Base-by-base conservation (phyloP, 2,329 filamentous ascomycete genomes). In the Elsinoe australis region DNA sequence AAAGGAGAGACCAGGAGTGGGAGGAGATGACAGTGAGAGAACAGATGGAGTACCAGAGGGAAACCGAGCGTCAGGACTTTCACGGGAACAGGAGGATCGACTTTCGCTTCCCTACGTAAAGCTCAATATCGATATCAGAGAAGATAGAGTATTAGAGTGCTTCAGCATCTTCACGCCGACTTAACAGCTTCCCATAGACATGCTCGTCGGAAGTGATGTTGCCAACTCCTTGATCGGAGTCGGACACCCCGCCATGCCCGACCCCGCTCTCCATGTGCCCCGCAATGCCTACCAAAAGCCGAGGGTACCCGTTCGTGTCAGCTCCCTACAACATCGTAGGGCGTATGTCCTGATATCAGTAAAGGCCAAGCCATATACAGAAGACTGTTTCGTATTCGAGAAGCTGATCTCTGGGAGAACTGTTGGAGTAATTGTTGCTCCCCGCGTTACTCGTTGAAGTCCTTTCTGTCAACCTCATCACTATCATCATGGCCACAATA, bases 1-100 rank as follows among this genome's bases (percentile, higher is more conserved):
- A 67, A 54, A 67, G 68, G 56, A 76, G 76, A 58, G 68, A 69
- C 19, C 62, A 55, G 31, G 50, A 57, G 10, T 79, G 75, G 75
- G 57, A 63, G 0, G 54, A 53, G 2, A 69, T 78, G 70, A 68
- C 64, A 0, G 47, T 57, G 0, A 69, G 71, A 53, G 68, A 77
- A 52, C 64, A 67, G 52, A 47, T 64, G 2, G 62, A 59, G 2
- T 76, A 77, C 48, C 71, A 73, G 55, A 64, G 61, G 3, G 68
- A 74, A 38, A 62, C 47, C 17, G 28, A 28, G 14, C 32, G 33
- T 18, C 18, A 36, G 24, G 45, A 48, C 18, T 48, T 48, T 21
- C 12, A 48, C 45, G 45, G 45, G 5, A 48, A 48, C 45, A 36
- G 17, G 45, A 29, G 45, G 34, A 31, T 48, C 14, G 45, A 48